Conservation (phyloP, 2,329 filamentous ascomycete genomes). For the Aureobasidium sp. region DNA sequence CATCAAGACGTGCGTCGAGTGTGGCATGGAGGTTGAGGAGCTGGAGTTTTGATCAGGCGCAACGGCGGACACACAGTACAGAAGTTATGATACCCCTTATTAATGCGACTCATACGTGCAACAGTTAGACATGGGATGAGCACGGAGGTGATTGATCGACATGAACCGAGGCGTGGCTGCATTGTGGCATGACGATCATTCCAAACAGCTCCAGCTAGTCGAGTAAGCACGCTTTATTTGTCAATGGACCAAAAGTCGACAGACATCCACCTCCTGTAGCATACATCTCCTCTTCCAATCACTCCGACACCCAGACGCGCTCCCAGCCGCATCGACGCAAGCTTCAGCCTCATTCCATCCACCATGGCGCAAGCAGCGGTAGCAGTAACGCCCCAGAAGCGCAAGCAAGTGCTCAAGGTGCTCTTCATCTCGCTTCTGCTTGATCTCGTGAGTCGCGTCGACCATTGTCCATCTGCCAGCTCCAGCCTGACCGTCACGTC, state of each 20-base stretch:
- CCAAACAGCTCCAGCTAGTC: neutral
- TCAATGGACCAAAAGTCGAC: slow-evolving; percentile 3
- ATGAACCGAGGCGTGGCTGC: slow-evolving; percentile 12
- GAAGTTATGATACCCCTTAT: slow-evolving; percentile 18
- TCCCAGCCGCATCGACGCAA: neutral
- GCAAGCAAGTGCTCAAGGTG: slow-evolving; percentile 78
- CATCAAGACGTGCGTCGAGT: slow-evolving; percentile 65
- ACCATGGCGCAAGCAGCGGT: slow-evolving; percentile 7
- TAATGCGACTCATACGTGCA: neutral
- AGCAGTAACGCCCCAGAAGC: slow-evolving; percentile 27
- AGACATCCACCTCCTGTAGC: neutral
- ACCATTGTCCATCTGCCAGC: neutral
- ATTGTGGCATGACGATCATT: slow-evolving; percentile 12
- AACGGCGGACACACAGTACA: neutral
- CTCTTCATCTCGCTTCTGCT: slow-evolving; percentile 84
- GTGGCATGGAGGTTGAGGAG: slow-evolving; percentile 62
- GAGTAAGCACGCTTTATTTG: slow-evolving; percentile 7
- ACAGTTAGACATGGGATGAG: neutral
- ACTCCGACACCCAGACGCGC: neutral
- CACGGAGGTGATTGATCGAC: slow-evolving; percentile 6
- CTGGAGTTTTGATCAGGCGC: slow-evolving; percentile 47
- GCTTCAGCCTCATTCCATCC: neutral
- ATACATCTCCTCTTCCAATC: neutral
- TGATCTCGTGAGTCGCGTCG: slow-evolving; percentile 54
- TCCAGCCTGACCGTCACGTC: neutral